Evolutionary conservation across 1,284 basidiomycete species (phyloP), one percentile per base, ranked within the genome.

Genomic region (Boletus smithii): DNA sequence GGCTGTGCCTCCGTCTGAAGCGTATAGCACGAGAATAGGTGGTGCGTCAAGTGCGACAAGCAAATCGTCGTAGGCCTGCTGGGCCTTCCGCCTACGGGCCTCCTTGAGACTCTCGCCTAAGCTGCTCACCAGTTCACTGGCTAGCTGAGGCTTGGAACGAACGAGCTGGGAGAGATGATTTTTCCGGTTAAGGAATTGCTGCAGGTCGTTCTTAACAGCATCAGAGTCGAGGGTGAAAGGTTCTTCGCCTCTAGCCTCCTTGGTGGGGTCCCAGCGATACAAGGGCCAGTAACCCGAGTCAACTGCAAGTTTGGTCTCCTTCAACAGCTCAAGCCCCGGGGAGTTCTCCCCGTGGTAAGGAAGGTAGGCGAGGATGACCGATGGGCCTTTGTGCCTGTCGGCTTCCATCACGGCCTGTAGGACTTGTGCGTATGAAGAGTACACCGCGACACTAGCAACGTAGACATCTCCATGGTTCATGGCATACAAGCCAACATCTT

Each of bases 401-500:
- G 95, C 97, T 66, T 99, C 97, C 53, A 88, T 78, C 56, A 99
- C 69, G 5, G 94, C 83, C 65, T 97, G 95, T 36, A 99, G 79
- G 27, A 97, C 94, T 65, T 97, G 95, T 2, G 89, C 81, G 67
- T 98, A 99, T 42, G 95, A 95, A 34, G 93, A 88, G 70, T 95
- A 98, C 47, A 98, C 86, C 6, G 97, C 97, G 32, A 97, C 83
- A 61, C 90, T 93, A 9, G 94, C 94, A 47, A 97, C 95, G 66
- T 93, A 99, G 49, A 94, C 91, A 63, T 94, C 88, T 14, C 95
- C 95, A 67, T 97, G 91, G 72, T 97, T 97, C 91, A 99, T 95
- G 11, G 95, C 97, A 65, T 99, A 99, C 40, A 97, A 74, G 1
- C 92, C 94, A 37, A 94, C 86, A 69, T 97, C 94, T 63, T 93